Conservation (phyloP, 176 grass and related monocot species). For the Phoenix roebelenii region DNA sequence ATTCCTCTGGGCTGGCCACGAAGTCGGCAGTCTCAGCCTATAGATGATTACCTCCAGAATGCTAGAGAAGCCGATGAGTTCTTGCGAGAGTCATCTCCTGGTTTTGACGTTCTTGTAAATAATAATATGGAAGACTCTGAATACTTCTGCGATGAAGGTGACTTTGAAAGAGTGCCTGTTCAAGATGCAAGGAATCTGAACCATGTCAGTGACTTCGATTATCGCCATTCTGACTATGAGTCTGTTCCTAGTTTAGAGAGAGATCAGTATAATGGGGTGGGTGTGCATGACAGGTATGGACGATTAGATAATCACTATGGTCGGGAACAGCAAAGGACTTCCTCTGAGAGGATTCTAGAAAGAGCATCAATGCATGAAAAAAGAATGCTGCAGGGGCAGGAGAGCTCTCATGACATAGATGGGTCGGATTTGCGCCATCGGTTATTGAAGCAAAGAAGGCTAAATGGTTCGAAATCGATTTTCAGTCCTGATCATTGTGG, state of each 20-base stretch:
- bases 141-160: not conserved
- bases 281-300: slow-evolving; percentile 13
- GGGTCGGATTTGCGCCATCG: slow-evolving; percentile 43
- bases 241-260: not conserved
- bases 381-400: slow-evolving; percentile 6
- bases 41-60: slow-evolving; percentile 7
- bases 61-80: too few species aligned
- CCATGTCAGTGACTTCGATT: not conserved
- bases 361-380: slow-evolving; percentile 26
- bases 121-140: too few species aligned
- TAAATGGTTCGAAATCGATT: slow-evolving; percentile 12
- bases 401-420: not conserved
- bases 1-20: not conserved
- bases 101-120: too few species aligned
- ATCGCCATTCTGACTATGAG: slow-evolving; percentile 8
- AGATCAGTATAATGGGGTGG: slow-evolving; percentile 10
- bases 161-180: not conserved
- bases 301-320: slow-evolving; percentile 23
- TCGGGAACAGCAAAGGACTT: slow-evolving; percentile 17
- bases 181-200: slow-evolving; percentile 3
- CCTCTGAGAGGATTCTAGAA: slow-evolving; percentile 24
- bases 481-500: not conserved
- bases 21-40: not conserved
- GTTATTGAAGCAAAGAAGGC: slow-evolving; percentile 49
- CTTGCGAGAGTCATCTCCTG: too few species aligned